phyloP scores from a whole-genome alignment of 441 rosid genomes.

The Metrosideros polymorpha region DNA sequence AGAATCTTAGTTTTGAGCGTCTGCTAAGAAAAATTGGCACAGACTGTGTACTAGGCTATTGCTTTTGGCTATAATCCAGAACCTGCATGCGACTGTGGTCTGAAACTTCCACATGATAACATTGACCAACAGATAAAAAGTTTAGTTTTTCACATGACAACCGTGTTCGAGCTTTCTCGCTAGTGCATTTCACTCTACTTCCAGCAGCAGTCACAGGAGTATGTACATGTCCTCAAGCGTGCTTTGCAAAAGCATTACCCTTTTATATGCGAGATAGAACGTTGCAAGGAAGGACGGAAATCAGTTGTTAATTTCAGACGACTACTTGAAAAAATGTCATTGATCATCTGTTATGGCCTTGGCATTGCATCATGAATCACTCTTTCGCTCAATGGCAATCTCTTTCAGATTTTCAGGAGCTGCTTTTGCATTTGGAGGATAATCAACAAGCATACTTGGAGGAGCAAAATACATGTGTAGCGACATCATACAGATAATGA shows the following conservation, averaged over 20 bases:
- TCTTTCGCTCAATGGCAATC: slow-evolving; percentile 31
- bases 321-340: background rate
- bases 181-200: background rate
- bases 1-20: background rate
- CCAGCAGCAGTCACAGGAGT: background rate
- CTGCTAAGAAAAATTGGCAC: background rate
- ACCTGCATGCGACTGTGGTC: background rate
- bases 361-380: slow-evolving; percentile 34
- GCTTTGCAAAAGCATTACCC: background rate
- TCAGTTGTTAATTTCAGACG: background rate
- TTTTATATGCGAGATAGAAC: background rate
- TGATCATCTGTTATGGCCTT: background rate
- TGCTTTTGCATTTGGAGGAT: slow-evolving; percentile 32
- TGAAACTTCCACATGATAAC: background rate
- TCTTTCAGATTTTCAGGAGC: slow-evolving; percentile 40
- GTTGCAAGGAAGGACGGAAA: background rate
- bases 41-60: background rate
- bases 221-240: background rate
- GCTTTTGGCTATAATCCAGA: background rate
- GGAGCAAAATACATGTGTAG: slow-evolving; percentile 86
- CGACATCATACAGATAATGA: slow-evolving; percentile 76
- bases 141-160: background rate
- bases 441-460: slow-evolving; percentile 43
- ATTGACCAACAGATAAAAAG: background rate
- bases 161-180: background rate